Conservation (phyloP, 2,329 filamentous ascomycete species). For the Ophiostoma sp. region DNA sequence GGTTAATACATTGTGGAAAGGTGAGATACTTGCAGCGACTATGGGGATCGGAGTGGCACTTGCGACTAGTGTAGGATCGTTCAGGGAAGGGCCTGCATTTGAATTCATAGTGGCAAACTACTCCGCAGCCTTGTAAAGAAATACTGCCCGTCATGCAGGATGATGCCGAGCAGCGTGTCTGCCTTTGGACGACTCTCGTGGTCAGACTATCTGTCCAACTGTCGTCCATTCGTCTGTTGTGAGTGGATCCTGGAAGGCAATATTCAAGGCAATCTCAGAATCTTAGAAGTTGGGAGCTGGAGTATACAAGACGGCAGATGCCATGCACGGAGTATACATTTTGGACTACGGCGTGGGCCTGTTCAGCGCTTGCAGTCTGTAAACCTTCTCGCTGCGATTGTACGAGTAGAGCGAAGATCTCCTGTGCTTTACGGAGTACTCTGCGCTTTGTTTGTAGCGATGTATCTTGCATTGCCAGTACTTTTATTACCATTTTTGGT, state of each 20-base stretch:
- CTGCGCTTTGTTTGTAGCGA: not conserved
- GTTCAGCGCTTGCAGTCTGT: not conserved
- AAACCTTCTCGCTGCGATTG: not conserved
- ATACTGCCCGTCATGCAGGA: not conserved
- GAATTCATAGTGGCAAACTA: constrained; percentile 5
- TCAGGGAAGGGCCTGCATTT: constrained; percentile 5
- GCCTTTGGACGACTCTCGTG: not conserved
- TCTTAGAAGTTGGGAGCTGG: not conserved
- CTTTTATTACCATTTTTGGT: not conserved
- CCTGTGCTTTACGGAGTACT: not conserved
- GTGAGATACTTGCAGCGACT: not conserved
- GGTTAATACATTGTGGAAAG: not conserved
- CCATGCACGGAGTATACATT: not conserved
- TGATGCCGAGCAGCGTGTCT: not conserved
- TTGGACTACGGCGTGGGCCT: not conserved
- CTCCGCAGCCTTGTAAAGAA: constrained; percentile 1
- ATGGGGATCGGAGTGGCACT: not conserved
- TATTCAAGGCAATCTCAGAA: not conserved
- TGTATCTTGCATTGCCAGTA: not conserved
- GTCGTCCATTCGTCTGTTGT: not conserved
- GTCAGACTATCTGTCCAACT: not conserved
- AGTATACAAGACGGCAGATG: not conserved
- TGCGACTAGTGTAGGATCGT: not conserved
- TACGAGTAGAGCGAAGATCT: not conserved
- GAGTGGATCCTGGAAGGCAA: not conserved